Base-by-base conservation (phyloP, 805 yeast species). In the Barnettozyma sucrosica region DNA sequence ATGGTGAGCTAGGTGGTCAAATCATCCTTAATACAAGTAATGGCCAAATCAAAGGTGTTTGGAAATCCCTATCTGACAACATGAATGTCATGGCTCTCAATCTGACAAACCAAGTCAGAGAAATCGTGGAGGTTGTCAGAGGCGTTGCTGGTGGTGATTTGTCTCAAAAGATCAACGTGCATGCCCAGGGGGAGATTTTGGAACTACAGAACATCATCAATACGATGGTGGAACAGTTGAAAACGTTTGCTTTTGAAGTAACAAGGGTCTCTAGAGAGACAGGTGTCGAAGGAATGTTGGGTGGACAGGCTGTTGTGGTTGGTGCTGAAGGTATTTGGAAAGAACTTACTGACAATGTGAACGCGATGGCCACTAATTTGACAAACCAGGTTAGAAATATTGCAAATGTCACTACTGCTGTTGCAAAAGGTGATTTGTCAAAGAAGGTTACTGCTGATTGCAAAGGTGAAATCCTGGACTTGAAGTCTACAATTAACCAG, bases 141-240 rank as follows among this genome's bases (percentile, higher is more conserved):
- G 95, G 95, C 3, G 96, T 88, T 39, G 96, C 96, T 1, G 85
- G 85, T 64, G 96, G 96, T 59, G 95, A 88, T 62, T 72, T 88
- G 55, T 81, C 89, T 1, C 73, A 90, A 46, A 87, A 85, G 59
- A 86, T 87, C 61, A 85, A 85, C 62, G 93, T 87, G 6, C 90
- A 86, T 63, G 95, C 95, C 9, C 95, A 87, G 62, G 95, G 95
- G 47, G 95, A 87, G 66, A 87, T 87, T 55, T 68, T 85, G 49
- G 92, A 85, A 55, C 74, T 87, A 52, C 95, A 87, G 63, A 82
- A 83, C 70, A 86, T 93, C 10, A 88, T 87, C 59, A 87, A 87
- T 61, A 79, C 89, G 52, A 87, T 87, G 95, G 95, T 87, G 66
- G 95, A 82, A 59, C 95, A 86, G 65, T 75, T 87, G 57, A 75